A percentile compares a stretch with the other conserved stretches of the same genome.
These are phyloP conservation scores for Monosporozyma aquatica DNA, from an alignment of 805 yeast species.

Conservation along the genomic window DNA sequence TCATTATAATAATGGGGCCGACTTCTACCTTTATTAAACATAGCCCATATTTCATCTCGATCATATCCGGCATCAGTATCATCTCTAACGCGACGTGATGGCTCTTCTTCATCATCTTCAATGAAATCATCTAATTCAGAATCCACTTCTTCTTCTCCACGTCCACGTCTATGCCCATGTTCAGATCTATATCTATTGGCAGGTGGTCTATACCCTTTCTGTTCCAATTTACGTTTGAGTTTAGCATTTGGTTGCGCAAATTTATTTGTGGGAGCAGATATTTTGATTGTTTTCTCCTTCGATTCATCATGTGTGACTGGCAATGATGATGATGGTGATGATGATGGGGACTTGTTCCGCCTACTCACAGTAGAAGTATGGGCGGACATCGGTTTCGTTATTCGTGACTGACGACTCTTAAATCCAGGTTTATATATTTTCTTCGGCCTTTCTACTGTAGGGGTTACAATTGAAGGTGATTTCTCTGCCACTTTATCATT, in stretches of 20 bases:
- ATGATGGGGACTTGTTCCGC: not conserved
- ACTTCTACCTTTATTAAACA: constrained; percentile 60
- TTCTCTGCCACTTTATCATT: constrained; percentile 18
- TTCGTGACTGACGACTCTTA: too few species aligned
- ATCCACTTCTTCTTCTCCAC: constrained; percentile 7
- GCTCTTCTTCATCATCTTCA: constrained; percentile 40
- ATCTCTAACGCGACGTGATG: too few species aligned
- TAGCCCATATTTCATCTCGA: constrained; percentile 81
- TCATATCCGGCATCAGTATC: constrained; percentile 52
- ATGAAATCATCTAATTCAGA: constrained; percentile 20
- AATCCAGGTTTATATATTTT: constrained; percentile 13
- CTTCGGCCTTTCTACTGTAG: constrained; percentile 3
- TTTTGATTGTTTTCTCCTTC: constrained; percentile 6
- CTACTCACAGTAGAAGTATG: too few species aligned
- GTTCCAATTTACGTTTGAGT: constrained; percentile 39
- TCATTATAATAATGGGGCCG: constrained; percentile 34
- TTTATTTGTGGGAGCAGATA: constrained; percentile 15
- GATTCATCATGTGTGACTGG: too few species aligned
- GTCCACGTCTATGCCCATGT: not conserved
- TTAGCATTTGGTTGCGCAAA: constrained; percentile 51
- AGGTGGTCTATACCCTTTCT: constrained; percentile 18
- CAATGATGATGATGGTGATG: too few species aligned
- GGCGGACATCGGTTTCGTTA: too few species aligned
- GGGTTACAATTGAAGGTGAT: constrained; percentile 2
- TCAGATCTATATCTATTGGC: constrained; percentile 1